Evolutionary conservation across 2,329 filamentous ascomycete species (phyloP).

Genomic region (Didymella sp.): DNA sequence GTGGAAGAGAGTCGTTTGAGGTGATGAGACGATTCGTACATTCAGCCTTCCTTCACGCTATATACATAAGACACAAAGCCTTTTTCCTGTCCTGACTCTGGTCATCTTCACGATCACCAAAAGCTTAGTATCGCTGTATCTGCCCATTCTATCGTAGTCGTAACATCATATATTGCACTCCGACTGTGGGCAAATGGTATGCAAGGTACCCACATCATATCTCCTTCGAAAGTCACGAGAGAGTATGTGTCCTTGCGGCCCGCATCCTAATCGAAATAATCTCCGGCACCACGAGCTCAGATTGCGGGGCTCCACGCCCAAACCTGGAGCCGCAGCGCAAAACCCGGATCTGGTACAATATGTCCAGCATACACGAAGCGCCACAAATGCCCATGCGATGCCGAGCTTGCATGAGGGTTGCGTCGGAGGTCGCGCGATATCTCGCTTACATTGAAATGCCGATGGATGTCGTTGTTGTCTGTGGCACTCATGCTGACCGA

Average conservation of each 20-base stretch:
- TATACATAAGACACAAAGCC: conserved; percentile 1
- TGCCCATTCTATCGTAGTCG: conserved; percentile 14
- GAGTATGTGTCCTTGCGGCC: not conserved
- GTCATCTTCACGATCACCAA: not conserved
- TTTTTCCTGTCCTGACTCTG: not conserved
- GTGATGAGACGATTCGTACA: not conserved
- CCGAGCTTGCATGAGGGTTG: conserved; percentile 3
- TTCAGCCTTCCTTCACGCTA: not conserved
- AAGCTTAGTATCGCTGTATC: conserved; percentile 5
- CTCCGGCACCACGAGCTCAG: conserved; percentile 2
- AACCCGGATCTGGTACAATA: not conserved
- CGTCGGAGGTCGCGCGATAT: not conserved
- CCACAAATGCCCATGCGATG: conserved; percentile 11
- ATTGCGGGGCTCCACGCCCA: conserved; percentile 12
- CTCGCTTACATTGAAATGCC: conserved; percentile 11
- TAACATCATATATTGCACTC: conserved; percentile 8
- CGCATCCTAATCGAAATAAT: conserved; percentile 5
- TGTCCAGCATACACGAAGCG: conserved; percentile 6
- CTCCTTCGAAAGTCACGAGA: conserved; percentile 6
- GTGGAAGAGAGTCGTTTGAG: not conserved
- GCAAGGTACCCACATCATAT: conserved; percentile 6
- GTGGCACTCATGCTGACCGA: not conserved
- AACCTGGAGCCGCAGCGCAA: conserved; percentile 7
- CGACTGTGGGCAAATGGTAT: conserved; percentile 12
- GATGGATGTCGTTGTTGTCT: not conserved